A percentile compares a stretch with the other conserved stretches of the same genome.
Evolutionary conservation across 73 alveolate species (phyloP).

Genomic region (Paramecium caudatum): DNA sequence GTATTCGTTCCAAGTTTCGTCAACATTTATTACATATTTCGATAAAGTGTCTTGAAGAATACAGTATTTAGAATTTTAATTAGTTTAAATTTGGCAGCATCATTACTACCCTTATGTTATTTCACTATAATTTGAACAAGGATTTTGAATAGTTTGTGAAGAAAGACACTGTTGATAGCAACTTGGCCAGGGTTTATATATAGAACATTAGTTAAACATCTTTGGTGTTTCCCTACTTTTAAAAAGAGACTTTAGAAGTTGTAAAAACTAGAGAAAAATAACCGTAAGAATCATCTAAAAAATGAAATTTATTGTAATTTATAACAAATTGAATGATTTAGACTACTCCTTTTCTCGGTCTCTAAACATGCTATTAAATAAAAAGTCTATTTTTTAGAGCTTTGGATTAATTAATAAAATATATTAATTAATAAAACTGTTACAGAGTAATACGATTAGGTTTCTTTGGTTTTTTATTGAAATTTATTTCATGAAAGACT

Average conservation of each 20-base stretch:
- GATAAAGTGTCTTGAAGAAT: constrained; percentile 26
- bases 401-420: neutral
- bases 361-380: neutral
- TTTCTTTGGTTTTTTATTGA: too few relatives aligned
- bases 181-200: constrained; percentile 56
- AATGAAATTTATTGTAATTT: neutral
- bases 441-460: too few relatives aligned
- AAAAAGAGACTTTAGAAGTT: constrained; percentile 43
- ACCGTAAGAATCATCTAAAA: neutral
- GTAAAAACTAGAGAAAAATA: neutral
- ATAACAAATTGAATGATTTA: neutral
- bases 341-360: neutral
- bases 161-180: constrained; percentile 39
- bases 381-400: neutral
- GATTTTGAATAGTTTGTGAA: constrained; percentile 52
- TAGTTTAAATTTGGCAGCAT: constrained; percentile 5
- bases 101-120: neutral
- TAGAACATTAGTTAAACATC: constrained; percentile 16
- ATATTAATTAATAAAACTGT: neutral
- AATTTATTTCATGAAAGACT: too few relatives aligned
- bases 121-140: constrained; percentile 8
- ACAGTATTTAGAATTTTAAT: neutral
- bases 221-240: constrained; percentile 43
- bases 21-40: constrained; percentile 10
- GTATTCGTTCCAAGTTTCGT: constrained; percentile 5